Conservation (phyloP, 2,329 filamentous ascomycete species). For the Monilinia fructigena region DNA sequence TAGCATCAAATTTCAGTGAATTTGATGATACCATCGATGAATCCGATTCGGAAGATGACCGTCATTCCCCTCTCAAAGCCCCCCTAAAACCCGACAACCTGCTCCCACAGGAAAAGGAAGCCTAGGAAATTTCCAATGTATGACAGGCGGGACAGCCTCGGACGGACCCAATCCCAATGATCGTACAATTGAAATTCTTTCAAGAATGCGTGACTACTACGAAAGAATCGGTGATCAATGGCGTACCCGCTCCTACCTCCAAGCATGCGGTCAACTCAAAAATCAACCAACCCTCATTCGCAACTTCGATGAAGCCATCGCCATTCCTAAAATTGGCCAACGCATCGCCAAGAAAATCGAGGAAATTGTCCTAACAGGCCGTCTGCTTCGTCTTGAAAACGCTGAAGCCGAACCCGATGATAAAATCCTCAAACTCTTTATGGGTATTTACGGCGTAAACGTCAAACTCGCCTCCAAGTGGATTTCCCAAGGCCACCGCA, state of each 20-base stretch:
- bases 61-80: constrained; percentile 14
- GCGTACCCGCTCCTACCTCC: constrained; percentile 73
- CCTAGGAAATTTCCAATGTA: constrained; percentile 55
- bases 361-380: constrained; percentile 76
- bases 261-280: constrained; percentile 70
- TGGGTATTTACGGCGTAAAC: constrained; percentile 78
- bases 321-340: constrained; percentile 66
- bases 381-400: constrained; percentile 69
- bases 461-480: constrained; percentile 68
- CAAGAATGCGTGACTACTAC: constrained; percentile 79
- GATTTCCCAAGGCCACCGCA: constrained; percentile 72
- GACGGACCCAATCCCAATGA: constrained; percentile 64
- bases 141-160: constrained; percentile 50
- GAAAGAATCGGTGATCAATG: constrained; percentile 72
- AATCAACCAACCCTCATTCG: constrained; percentile 62
- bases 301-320: constrained; percentile 67
- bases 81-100: constrained; percentile 12
- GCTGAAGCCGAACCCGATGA: constrained; percentile 67
- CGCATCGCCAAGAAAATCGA: constrained; percentile 82
- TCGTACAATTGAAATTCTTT: constrained; percentile 71
- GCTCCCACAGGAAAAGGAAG: constrained; percentile 25
- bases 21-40: constrained; percentile 38
- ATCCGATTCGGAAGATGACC: constrained; percentile 40
- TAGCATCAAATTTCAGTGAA: constrained; percentile 9
- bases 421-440: constrained; percentile 64